Evolutionary conservation across 78 protist species (phyloP).

Genomic region (Dictyostelium purpureum): DNA sequence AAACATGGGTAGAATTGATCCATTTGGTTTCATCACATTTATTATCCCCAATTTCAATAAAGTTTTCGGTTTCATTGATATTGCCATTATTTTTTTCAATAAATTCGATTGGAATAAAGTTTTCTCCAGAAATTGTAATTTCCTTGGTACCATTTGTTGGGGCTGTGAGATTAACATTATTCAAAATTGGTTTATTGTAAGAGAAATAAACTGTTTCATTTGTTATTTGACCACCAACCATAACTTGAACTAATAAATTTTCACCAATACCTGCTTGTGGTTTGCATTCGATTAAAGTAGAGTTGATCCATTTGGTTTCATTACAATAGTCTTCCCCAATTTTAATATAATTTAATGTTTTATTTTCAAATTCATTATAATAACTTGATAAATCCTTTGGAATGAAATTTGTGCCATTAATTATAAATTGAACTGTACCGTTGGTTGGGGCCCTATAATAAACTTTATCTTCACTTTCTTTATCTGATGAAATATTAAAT

Average conservation of each 20-base stretch:
- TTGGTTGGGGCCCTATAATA: not conserved
- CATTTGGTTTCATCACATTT: not conserved
- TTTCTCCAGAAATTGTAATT: constrained; percentile 18
- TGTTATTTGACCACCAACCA: not conserved
- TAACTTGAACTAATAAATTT: not conserved
- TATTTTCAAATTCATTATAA: not conserved
- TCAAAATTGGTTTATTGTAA: not conserved
- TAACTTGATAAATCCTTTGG: not conserved
- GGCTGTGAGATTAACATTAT: not conserved
- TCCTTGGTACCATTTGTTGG: not conserved
- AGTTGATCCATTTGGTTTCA: not conserved
- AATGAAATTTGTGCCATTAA: constrained; percentile 28
- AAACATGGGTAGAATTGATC: not conserved
- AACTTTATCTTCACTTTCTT: not conserved
- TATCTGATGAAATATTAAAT: not conserved
- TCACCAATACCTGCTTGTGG: not conserved
- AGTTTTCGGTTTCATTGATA: not conserved
- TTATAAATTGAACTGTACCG: not conserved
- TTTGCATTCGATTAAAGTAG: not conserved
- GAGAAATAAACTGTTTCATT: not conserved
- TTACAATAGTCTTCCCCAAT: not conserved
- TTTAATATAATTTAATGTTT: not conserved
- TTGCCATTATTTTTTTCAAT: not conserved
- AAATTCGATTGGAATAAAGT: constrained; percentile 38
- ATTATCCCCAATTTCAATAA: not conserved